Evolutionary conservation across 176 grass and related monocot species (phyloP).

Genomic region (Rhynchospora breviuscula): DNA sequence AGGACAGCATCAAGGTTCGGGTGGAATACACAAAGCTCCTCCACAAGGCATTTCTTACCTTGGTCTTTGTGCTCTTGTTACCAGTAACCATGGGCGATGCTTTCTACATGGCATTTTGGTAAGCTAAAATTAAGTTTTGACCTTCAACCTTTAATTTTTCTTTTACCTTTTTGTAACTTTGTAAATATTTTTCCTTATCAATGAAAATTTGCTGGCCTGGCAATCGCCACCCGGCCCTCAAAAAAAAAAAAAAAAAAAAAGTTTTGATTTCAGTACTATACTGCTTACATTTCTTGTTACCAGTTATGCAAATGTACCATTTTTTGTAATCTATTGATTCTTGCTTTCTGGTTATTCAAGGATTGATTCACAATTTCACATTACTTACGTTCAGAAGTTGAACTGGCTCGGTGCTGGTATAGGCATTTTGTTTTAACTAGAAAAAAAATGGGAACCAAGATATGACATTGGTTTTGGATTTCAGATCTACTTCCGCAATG

Average conservation of each 20-base stretch:
- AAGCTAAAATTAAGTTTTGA: conserved; percentile 8
- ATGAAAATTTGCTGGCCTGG: no score
- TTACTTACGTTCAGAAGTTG: background rate
- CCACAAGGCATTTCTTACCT: conserved; percentile 38
- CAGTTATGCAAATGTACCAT: background rate
- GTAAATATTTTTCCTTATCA: no score
- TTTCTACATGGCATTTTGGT: conserved; percentile 67
- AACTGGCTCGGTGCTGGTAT: background rate
- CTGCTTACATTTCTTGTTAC: background rate
- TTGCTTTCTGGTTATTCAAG: background rate
- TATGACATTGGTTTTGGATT: background rate
- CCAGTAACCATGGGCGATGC: conserved; percentile 53
- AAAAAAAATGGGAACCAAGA: background rate
- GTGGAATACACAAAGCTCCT: conserved; percentile 46
- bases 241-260: no score
- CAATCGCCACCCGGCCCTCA: no score
- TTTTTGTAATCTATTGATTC: background rate
- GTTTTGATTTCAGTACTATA: background rate
- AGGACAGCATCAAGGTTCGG: conserved; percentile 52
- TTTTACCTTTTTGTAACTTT: no score
- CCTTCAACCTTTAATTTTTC: no score
- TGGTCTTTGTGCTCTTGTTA: conserved; percentile 44
- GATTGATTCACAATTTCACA: background rate
- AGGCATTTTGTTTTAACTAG: background rate
- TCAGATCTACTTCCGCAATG: background rate